phyloP scores from a whole-genome alignment of 2,329 filamentous ascomycete genomes.

The Fusarium anthophilum region DNA sequence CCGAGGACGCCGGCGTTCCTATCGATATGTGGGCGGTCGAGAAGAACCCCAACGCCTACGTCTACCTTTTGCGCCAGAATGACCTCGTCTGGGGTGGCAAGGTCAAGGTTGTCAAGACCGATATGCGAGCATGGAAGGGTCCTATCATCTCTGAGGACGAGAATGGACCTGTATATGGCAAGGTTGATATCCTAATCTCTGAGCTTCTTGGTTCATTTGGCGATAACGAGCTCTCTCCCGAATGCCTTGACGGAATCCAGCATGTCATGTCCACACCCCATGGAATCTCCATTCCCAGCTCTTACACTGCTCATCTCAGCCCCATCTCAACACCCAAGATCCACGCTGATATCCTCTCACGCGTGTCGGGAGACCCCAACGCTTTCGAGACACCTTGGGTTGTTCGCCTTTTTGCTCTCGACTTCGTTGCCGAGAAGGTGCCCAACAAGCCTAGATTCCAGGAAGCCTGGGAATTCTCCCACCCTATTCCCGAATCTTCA shows the following conservation, averaged over 20 bases:
- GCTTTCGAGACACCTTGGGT: conserved; percentile 95
- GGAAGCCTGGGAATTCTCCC: conserved; percentile 81
- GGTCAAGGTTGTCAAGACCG: conserved; percentile 91
- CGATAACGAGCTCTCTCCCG: conserved; percentile 95
- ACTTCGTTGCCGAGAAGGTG: conserved; percentile 77
- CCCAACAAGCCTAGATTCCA: conserved; percentile 73
- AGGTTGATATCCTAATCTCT: conserved; percentile 92
- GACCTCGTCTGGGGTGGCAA: conserved; percentile 79
- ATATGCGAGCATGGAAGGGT: conserved; percentile 97
- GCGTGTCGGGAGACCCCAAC: conserved; percentile 68
- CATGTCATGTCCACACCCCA: conserved; percentile 80
- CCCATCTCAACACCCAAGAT: conserved; percentile 90
- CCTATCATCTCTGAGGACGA: conserved; percentile 64
- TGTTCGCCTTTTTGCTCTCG: conserved; percentile 88
- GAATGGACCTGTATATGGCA: conserved; percentile 62
- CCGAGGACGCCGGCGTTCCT: conserved; percentile 76
- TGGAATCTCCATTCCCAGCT: conserved; percentile 92
- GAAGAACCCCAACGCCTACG: conserved; percentile 98
- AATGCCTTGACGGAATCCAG: conserved; percentile 96
- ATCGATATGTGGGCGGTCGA: conserved; percentile 93
- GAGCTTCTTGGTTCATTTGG: conserved; percentile 95
- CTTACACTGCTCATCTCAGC: conserved; percentile 93
- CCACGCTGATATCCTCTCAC: conserved; percentile 78
- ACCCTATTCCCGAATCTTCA: conserved; percentile 72
- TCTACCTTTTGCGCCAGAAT: conserved; percentile 90